These are phyloP conservation scores for Scenedesmus sp. DNA, from an alignment of 163 green algal species.

Conservation along the genomic window DNA sequence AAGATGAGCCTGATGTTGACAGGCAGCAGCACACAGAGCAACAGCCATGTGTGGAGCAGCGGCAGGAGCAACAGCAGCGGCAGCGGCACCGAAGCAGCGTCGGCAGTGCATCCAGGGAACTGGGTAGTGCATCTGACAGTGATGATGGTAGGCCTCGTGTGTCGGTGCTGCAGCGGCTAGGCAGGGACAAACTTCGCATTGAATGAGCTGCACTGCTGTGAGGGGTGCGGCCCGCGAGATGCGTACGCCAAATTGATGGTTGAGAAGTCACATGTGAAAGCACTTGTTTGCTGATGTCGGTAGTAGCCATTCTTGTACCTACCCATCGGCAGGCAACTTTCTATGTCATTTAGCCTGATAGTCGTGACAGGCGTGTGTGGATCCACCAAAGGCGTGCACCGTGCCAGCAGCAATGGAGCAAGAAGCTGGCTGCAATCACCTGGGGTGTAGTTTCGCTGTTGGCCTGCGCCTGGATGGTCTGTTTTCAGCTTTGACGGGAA, in stretches of 20 bases:
- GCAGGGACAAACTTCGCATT: not conserved
- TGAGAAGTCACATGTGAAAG: too few species aligned
- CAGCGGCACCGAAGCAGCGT: not conserved
- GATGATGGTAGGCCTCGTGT: not conserved
- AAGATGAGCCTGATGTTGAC: conserved; percentile 1
- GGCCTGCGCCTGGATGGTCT: not conserved
- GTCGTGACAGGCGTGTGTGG: not conserved
- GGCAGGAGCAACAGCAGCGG: not conserved
- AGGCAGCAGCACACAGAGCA: not conserved
- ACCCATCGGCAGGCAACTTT: too few species aligned
- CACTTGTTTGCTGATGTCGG: too few species aligned
- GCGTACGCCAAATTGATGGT: too few species aligned
- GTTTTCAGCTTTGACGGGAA: not conserved
- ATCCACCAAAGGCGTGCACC: not conserved
- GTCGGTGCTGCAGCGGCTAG: conserved; percentile 23
- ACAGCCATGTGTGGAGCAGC: not conserved
- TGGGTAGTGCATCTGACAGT: not conserved
- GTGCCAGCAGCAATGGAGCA: not conserved
- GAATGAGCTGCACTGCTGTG: not conserved
- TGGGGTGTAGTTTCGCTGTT: not conserved
- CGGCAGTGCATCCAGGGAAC: not conserved
- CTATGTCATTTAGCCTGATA: too few species aligned
- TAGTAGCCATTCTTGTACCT: too few species aligned
- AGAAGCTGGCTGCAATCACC: not conserved
- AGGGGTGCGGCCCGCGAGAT: not conserved